These are phyloP conservation scores for Euphorbia peplus DNA, from an alignment of 345 rosid species.

Conservation along the genomic window DNA sequence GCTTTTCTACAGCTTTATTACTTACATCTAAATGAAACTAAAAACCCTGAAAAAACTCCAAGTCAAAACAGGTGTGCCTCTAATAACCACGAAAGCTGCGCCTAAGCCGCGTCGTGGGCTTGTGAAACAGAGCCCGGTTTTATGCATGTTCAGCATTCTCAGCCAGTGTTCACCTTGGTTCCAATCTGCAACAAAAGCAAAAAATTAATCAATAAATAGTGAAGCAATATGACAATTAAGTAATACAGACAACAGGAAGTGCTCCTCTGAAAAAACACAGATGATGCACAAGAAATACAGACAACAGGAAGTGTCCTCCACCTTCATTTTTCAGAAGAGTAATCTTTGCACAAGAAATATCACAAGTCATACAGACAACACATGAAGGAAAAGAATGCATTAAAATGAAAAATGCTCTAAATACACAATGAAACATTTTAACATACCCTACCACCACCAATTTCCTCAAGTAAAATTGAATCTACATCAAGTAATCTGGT, in stretches of 20 bases:
- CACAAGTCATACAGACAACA: not conserved
- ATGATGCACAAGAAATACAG: constrained; percentile 32
- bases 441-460: constrained; percentile 93
- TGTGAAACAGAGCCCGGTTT: too few species aligned
- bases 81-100: too few species aligned
- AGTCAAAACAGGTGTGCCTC: too few species aligned
- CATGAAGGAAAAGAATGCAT: not conserved
- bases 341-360: constrained; percentile 43
- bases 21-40: too few species aligned
- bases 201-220: too few species aligned
- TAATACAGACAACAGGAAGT: constrained; percentile 60
- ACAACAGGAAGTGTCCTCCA: constrained; percentile 93
- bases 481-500: constrained; percentile 82
- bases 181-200: too few species aligned
- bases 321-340: constrained; percentile 84
- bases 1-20: too few species aligned
- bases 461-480: constrained; percentile 89
- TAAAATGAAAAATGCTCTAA: constrained; percentile 1
- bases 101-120: too few species aligned
- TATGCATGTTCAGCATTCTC: too few species aligned
- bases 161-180: too few species aligned
- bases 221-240: too few species aligned
- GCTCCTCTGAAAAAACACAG: constrained; percentile 93
- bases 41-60: too few species aligned
- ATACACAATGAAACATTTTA: not conserved